Evolutionary conservation across 768 basidiomycete genomes (phyloP).

Genomic region (Clathrus columnatus): DNA sequence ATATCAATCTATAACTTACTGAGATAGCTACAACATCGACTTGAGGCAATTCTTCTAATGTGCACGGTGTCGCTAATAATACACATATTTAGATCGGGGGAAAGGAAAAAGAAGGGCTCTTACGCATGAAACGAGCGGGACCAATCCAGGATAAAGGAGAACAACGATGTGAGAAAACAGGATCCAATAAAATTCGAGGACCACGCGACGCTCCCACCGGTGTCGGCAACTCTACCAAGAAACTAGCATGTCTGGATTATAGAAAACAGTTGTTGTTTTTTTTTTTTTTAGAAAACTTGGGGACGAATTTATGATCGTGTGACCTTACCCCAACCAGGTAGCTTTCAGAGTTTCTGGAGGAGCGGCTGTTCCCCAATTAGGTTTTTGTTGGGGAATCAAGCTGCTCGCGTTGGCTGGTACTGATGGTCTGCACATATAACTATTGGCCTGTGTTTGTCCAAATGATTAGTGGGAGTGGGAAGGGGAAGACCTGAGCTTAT

Average conservation of each 20-base stretch:
- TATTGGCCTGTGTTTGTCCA: not conserved
- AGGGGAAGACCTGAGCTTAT: not conserved
- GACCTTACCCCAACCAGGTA: conserved; percentile 26
- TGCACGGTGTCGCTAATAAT: conserved; percentile 37
- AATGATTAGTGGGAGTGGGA: not conserved
- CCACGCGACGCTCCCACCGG: conserved; percentile 35
- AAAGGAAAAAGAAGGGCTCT: conserved; percentile 13
- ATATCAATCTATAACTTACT: conserved; percentile 25
- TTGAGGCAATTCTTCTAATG: conserved; percentile 48
- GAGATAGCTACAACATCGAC: conserved; percentile 57
- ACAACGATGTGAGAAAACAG: conserved; percentile 45
- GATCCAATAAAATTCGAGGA: conserved; percentile 43
- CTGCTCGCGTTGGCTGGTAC: not conserved
- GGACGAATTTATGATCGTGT: not conserved
- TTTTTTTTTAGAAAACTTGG: too few relatives aligned
- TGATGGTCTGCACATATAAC: not conserved
- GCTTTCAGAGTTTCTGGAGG: conserved; percentile 21
- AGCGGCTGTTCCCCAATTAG: conserved; percentile 19
- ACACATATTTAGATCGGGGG: not conserved
- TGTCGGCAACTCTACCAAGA: conserved; percentile 29
- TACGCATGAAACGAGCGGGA: conserved; percentile 39
- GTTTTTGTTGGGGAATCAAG: conserved; percentile 16
- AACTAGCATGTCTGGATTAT: conserved; percentile 24
- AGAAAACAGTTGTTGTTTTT: not conserved
- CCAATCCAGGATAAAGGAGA: conserved; percentile 37